Evolutionary conservation across 768 basidiomycete species (phyloP).

Genomic region (Galerina sulciceps): DNA sequence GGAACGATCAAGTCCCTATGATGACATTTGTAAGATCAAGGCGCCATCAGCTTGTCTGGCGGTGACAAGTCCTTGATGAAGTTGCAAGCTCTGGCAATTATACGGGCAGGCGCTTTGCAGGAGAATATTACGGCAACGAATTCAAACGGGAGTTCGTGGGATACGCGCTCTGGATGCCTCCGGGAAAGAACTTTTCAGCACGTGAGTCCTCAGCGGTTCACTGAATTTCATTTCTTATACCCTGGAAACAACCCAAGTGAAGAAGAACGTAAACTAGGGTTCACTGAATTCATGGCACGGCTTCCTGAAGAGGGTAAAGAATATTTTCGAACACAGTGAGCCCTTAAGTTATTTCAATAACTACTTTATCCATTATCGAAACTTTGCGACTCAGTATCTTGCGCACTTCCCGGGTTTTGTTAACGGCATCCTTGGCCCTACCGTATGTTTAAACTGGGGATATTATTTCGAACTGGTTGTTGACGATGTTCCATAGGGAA

Average conservation of each 20-base stretch:
- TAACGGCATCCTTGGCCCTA: conserved; percentile 23
- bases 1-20: not conserved
- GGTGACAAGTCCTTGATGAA: conserved; percentile 27
- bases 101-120: conserved; percentile 28
- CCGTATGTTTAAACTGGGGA: conserved; percentile 10
- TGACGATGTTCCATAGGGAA: conserved; percentile 20
- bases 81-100: conserved; percentile 24
- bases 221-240: not conserved
- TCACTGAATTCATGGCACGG: conserved; percentile 26
- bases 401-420: conserved; percentile 24
- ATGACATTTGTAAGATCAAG: conserved; percentile 20
- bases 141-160: conserved; percentile 24
- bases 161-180: conserved; percentile 35
- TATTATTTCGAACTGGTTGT: not conserved
- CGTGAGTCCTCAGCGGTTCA: conserved; percentile 22
- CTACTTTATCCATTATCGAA: not conserved
- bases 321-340: conserved; percentile 28
- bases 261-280: conserved; percentile 29
- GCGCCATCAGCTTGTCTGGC: conserved; percentile 29
- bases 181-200: conserved; percentile 34
- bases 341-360: not conserved
- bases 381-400: conserved; percentile 18
- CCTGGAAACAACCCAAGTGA: conserved; percentile 19
- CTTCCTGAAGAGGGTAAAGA: conserved; percentile 26
- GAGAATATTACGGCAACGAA: conserved; percentile 33